Conservation (phyloP, 495 filamentous ascomycete species). For the Durotheca rogersii region DNA sequence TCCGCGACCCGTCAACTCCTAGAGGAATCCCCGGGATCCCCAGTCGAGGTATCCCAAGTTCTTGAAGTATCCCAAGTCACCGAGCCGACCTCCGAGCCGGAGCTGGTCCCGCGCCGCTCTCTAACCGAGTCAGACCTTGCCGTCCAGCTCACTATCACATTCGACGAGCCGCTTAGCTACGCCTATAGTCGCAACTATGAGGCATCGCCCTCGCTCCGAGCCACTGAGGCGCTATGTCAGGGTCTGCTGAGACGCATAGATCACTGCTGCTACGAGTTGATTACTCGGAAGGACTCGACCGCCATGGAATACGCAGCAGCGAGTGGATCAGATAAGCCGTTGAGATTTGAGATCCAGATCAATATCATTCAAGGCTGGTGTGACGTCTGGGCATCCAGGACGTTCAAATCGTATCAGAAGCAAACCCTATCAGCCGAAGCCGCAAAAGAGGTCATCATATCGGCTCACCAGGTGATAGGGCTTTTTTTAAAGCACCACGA, state of each 20-base stretch:
- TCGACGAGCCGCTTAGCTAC: slow-evolving; percentile 45
- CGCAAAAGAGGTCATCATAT: slow-evolving; percentile 45
- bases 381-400: slow-evolving; percentile 47
- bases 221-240: slow-evolving; percentile 42
- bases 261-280: slow-evolving; percentile 49
- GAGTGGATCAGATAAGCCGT: slow-evolving; percentile 42
- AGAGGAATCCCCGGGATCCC: no score
- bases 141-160: slow-evolving; percentile 47
- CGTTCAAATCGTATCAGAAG: slow-evolving; percentile 47
- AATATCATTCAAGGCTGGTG: slow-evolving; percentile 40
- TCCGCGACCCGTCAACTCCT: no score
- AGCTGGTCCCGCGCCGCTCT: slow-evolving; percentile 17
- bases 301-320: slow-evolving; percentile 41
- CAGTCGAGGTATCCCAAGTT: no score
- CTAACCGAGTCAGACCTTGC: slow-evolving; percentile 29
- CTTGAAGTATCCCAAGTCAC: slow-evolving; percentile 3
- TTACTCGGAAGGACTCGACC: slow-evolving; percentile 50
- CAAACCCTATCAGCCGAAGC: slow-evolving; percentile 42
- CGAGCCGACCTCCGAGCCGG: slow-evolving; percentile 16
- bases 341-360: slow-evolving; percentile 47
- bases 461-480: slow-evolving; percentile 47
- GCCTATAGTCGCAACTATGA: slow-evolving; percentile 45
- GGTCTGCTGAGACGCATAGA: slow-evolving; percentile 49
- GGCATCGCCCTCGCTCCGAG: slow-evolving; percentile 41
- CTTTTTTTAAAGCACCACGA: slow-evolving; percentile 50